These are phyloP conservation scores for Graphium sp. DNA, from an alignment of 2,329 filamentous ascomycete species.

Conservation along the genomic window DNA sequence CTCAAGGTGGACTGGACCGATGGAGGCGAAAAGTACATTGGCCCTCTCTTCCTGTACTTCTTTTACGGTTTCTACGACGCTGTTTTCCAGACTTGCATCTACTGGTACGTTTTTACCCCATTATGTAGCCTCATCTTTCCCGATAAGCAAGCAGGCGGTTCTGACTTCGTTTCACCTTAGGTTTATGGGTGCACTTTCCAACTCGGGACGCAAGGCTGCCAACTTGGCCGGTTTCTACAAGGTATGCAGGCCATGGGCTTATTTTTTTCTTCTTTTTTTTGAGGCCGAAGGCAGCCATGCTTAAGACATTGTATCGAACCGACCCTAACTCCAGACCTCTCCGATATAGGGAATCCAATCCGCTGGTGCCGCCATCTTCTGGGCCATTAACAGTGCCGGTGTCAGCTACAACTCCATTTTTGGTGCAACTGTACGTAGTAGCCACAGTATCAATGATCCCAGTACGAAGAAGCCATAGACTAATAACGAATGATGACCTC, in stretches of 20 bases:
- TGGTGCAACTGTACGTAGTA: conserved; percentile 26
- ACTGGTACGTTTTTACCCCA: conserved; percentile 58
- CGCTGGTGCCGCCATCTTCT: conserved; percentile 65
- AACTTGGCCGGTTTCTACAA: conserved; percentile 90
- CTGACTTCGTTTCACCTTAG: conserved; percentile 30
- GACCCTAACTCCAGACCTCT: conserved; percentile 14
- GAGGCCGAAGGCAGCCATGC: too few relatives aligned
- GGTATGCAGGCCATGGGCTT: too few relatives aligned
- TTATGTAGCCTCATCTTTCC: conserved; percentile 8
- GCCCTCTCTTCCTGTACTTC: conserved; percentile 77
- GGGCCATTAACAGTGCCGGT: conserved; percentile 47
- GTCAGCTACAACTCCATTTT: conserved; percentile 58
- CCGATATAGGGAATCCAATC: conserved; percentile 76
- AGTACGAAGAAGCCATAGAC: too few relatives aligned
- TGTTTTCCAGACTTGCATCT: conserved; percentile 75
- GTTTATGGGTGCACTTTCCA: conserved; percentile 87
- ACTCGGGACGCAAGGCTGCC: conserved; percentile 80
- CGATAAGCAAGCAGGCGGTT: conserved; percentile 42
- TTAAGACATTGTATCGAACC: too few relatives aligned
- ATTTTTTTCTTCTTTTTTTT: conserved; percentile 5
- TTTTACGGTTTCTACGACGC: conserved; percentile 86
- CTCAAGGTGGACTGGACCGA: conserved; percentile 44
- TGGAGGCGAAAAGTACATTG: conserved; percentile 41
- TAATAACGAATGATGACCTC: conserved; percentile 8
- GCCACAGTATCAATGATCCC: too few relatives aligned